Evolutionary conservation across 345 rosid species (phyloP).

Genomic region (Ceriops zippeliana): DNA sequence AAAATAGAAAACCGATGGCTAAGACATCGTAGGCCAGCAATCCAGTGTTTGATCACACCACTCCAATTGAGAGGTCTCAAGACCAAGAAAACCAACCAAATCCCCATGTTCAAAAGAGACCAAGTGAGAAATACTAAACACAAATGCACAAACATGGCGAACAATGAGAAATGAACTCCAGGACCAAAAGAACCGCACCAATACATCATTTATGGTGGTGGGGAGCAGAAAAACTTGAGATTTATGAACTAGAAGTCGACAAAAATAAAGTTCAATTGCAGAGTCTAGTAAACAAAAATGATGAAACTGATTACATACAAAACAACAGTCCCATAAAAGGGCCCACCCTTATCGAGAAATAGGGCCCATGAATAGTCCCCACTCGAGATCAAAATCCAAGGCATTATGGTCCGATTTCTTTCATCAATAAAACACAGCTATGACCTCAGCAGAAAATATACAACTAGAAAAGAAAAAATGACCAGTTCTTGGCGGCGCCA

Average conservation of each 20-base stretch:
- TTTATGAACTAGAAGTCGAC: conserved; percentile 13
- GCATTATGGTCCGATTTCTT: conserved; percentile 25
- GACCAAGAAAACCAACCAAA: too few species aligned
- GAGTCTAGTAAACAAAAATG: conserved; percentile 20
- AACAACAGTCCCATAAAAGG: conserved; percentile 23
- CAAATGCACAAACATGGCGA: too few species aligned
- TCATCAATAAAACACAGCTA: conserved; percentile 32
- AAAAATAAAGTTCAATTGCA: conserved; percentile 17
- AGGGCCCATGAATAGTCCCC: conserved; percentile 22
- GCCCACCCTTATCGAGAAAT: conserved; percentile 21
- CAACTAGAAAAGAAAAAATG: conserved; percentile 28
- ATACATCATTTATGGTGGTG: neutral
- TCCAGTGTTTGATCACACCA: too few species aligned
- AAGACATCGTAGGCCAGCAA: too few species aligned
- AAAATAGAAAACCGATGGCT: too few species aligned
- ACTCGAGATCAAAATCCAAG: conserved; percentile 39
- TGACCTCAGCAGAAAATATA: conserved; percentile 35
- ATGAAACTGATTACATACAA: conserved; percentile 36
- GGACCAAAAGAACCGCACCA: too few species aligned
- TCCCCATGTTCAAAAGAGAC: too few species aligned
- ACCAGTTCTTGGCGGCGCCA: conserved; percentile 31
- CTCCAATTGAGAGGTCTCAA: too few species aligned
- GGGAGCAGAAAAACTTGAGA: neutral
- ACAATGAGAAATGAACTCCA: too few species aligned
- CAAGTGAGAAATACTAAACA: too few species aligned